phyloP scores from a whole-genome alignment of 1,284 basidiomycete species.

The Vanrija humicola region DNA sequence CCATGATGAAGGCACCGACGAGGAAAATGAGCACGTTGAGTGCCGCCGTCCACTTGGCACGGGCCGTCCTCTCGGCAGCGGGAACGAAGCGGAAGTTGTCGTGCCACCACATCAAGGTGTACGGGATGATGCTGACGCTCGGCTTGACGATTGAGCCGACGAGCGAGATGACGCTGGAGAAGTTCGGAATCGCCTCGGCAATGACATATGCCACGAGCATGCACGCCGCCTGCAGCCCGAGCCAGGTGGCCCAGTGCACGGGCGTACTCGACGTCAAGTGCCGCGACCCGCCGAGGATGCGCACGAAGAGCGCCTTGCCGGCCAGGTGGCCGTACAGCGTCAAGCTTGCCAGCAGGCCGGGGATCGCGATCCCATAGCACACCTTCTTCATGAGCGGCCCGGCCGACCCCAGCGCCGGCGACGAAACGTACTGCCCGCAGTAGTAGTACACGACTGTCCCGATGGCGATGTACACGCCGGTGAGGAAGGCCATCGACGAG shows the following conservation, averaged over 20 bases:
- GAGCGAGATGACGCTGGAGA: slow-evolving; percentile 25
- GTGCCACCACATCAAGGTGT: slow-evolving; percentile 32
- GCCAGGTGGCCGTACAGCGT: slow-evolving; percentile 29
- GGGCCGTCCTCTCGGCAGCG: not conserved
- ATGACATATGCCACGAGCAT: slow-evolving; percentile 13
- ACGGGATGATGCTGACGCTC: slow-evolving; percentile 11
- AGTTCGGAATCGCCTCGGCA: slow-evolving; percentile 20
- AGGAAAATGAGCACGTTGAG: not conserved
- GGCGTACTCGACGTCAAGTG: slow-evolving; percentile 59
- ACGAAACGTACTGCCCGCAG: slow-evolving; percentile 3
- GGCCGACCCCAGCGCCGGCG: slow-evolving; percentile 42
- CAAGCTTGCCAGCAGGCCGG: slow-evolving; percentile 25
- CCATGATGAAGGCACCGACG: not conserved
- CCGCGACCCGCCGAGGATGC: slow-evolving; percentile 56
- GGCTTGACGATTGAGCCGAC: slow-evolving; percentile 26
- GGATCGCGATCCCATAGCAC: slow-evolving; percentile 37
- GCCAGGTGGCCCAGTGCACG: slow-evolving; percentile 61
- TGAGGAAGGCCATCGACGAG: slow-evolving; percentile 22
- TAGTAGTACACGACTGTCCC: slow-evolving; percentile 5
- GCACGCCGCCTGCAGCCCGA: slow-evolving; percentile 44
- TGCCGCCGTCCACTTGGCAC: not conserved
- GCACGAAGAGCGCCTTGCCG: slow-evolving; percentile 61
- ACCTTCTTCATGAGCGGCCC: slow-evolving; percentile 39
- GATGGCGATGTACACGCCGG: slow-evolving; percentile 16
- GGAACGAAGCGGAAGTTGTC: slow-evolving; percentile 24